Evolutionary conservation across 805 yeast genomes (phyloP).

Genomic region (Ogataea henricii): DNA sequence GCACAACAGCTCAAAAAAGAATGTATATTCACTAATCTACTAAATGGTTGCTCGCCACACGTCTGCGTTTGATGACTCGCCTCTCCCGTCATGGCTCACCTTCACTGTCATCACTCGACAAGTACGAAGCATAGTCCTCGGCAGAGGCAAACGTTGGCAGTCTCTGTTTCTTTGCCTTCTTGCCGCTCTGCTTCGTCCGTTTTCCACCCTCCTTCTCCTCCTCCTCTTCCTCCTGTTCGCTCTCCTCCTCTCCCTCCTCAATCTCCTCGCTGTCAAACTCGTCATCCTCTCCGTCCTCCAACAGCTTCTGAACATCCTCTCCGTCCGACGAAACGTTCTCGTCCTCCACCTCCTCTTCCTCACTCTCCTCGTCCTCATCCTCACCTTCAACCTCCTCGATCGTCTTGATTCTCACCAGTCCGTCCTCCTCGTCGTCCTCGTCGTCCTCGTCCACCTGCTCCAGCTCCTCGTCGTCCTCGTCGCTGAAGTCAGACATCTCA

Average conservation of each 20-base stretch:
- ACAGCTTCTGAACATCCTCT: constrained; percentile 27
- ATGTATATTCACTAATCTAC: too few relatives aligned
- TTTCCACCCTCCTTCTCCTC: constrained; percentile 19
- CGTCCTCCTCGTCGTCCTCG: constrained; percentile 38
- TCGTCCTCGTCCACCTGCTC: constrained; percentile 36
- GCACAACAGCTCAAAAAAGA: too few relatives aligned
- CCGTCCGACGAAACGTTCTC: constrained; percentile 28
- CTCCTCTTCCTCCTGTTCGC: constrained; percentile 24
- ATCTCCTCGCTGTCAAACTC: constrained; percentile 31
- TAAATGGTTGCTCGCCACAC: too few relatives aligned
- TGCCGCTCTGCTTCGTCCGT: constrained; percentile 28
- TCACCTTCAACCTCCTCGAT: constrained; percentile 35
- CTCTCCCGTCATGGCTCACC: background rate
- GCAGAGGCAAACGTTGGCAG: constrained; percentile 88
- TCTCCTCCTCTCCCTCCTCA: constrained; percentile 31
- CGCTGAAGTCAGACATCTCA: constrained; percentile 40
- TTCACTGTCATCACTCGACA: constrained; percentile 59
- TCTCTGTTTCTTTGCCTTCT: constrained; percentile 56
- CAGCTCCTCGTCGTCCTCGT: constrained; percentile 36
- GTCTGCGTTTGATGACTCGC: too few relatives aligned
- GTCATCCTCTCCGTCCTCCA: constrained; percentile 26
- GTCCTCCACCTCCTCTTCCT: constrained; percentile 28
- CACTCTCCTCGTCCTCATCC: constrained; percentile 31
- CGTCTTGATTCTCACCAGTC: constrained; percentile 27
- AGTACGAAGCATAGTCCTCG: constrained; percentile 78